Conservation (phyloP, 73 alveolate species). For the Uronychia binucleata region DNA sequence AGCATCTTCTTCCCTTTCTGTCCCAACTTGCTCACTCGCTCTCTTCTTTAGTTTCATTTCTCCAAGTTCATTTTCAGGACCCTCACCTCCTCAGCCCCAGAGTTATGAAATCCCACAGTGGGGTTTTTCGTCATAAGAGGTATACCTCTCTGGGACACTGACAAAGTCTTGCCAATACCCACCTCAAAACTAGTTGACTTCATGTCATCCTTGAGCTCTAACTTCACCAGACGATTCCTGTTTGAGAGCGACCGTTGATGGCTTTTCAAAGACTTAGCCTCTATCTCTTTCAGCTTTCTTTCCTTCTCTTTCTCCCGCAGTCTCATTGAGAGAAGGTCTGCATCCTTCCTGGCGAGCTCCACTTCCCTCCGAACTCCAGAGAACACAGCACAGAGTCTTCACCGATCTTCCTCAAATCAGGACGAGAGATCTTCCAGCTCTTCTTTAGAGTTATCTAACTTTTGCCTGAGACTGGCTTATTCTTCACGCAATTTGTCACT, state of each 20-base stretch:
- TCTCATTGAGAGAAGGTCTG: neutral
- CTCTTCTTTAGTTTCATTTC: neutral
- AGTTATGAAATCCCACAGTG: neutral
- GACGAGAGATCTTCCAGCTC: neutral
- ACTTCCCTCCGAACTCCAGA: neutral
- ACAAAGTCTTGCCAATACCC: neutral
- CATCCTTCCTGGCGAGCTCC: neutral
- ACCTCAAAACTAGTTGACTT: neutral
- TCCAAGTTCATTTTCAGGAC: neutral
- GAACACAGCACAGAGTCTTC: neutral
- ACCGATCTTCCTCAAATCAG: neutral
- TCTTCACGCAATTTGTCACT: neutral
- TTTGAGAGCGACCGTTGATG: neutral
- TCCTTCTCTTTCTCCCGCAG: neutral
- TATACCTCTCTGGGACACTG: neutral
- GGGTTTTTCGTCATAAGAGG: neutral
- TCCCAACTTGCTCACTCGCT: no score
- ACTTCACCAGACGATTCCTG: neutral
- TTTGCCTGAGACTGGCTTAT: neutral
- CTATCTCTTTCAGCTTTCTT: neutral
- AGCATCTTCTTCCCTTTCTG: no score
- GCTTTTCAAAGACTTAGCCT: neutral
- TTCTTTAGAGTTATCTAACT: neutral
- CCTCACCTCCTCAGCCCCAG: neutral
- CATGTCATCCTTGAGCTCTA: neutral